Evolutionary conservation across 768 basidiomycete genomes (phyloP).

Genomic region (Lactarius akahatsu): DNA sequence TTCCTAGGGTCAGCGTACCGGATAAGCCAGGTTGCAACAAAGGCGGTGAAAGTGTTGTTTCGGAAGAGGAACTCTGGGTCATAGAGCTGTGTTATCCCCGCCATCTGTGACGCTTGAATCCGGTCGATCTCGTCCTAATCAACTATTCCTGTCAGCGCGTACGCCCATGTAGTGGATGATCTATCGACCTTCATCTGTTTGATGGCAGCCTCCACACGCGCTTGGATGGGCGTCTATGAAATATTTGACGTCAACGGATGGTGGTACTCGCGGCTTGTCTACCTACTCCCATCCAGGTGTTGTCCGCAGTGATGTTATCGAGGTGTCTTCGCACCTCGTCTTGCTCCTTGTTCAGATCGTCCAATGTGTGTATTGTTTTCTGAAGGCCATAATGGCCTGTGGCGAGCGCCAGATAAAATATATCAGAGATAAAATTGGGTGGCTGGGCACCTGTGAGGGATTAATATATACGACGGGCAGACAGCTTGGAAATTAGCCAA

Average conservation of each 20-base stretch:
- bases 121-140: constrained; percentile 67
- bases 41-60: constrained; percentile 80
- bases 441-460: constrained; percentile 42
- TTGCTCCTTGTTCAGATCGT: constrained; percentile 68
- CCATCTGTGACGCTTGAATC: constrained; percentile 68
- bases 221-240: constrained; percentile 64
- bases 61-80: constrained; percentile 83
- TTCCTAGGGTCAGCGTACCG: constrained; percentile 82
- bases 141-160: constrained; percentile 6
- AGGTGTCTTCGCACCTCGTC: constrained; percentile 77
- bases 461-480: constrained; percentile 31
- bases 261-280: not conserved
- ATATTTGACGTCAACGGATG: constrained; percentile 10
- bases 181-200: constrained; percentile 58
- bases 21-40: constrained; percentile 92
- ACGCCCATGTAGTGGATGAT: not conserved
- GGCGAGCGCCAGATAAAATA: constrained; percentile 86
- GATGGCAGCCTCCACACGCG: constrained; percentile 74
- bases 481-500: constrained; percentile 30
- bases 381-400: constrained; percentile 89
- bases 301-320: constrained; percentile 71
- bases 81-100: constrained; percentile 81
- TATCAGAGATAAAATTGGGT: constrained; percentile 92
- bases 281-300: constrained; percentile 80
- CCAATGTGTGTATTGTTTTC: constrained; percentile 74